Evolutionary conservation across 2,329 filamentous ascomycete genomes (phyloP).

Genomic region (Cladosporium sphaerospermum): DNA sequence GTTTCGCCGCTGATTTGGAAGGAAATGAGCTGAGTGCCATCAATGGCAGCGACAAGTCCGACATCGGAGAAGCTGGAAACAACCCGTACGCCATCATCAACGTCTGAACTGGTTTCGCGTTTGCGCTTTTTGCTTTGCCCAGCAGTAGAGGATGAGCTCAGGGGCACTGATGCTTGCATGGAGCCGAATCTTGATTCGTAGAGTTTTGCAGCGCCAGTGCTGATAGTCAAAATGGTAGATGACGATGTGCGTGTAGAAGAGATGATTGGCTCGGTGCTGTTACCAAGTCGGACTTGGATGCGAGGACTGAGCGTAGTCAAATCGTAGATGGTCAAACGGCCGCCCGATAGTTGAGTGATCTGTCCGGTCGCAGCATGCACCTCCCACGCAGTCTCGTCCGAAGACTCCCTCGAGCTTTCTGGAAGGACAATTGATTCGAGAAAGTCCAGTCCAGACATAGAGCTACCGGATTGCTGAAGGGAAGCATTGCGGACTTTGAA

Average conservation of each 20-base stretch:
- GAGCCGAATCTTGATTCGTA: conserved; percentile 65
- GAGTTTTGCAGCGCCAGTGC: conserved; percentile 50
- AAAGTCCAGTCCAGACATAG: conserved; percentile 8
- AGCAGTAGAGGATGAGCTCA: neutral
- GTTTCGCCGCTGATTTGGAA: conserved; percentile 47
- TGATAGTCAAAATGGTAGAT: conserved; percentile 59
- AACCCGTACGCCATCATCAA: conserved; percentile 14
- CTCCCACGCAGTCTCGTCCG: conserved; percentile 16
- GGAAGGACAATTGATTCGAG: conserved; percentile 7
- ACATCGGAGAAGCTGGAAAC: conserved; percentile 57
- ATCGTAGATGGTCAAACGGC: conserved; percentile 56
- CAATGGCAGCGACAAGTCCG: conserved; percentile 59
- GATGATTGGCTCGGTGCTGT: conserved; percentile 43
- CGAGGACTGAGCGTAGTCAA: conserved; percentile 58
- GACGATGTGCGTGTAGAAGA: conserved; percentile 63
- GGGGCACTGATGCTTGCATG: conserved; percentile 37
- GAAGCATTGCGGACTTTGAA: conserved; percentile 4
- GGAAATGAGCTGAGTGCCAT: conserved; percentile 58
- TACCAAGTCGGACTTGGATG: conserved; percentile 44
- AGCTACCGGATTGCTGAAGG: conserved; percentile 30
- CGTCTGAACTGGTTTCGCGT: conserved; percentile 11
- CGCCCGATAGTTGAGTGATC: conserved; percentile 54
- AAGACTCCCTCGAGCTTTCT: neutral
- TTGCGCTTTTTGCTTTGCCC: conserved; percentile 14
- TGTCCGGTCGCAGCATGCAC: conserved; percentile 54